These are phyloP conservation scores for Pseudocercospora vitis DNA, from an alignment of 2,329 filamentous ascomycete species.

Conservation along the genomic window DNA sequence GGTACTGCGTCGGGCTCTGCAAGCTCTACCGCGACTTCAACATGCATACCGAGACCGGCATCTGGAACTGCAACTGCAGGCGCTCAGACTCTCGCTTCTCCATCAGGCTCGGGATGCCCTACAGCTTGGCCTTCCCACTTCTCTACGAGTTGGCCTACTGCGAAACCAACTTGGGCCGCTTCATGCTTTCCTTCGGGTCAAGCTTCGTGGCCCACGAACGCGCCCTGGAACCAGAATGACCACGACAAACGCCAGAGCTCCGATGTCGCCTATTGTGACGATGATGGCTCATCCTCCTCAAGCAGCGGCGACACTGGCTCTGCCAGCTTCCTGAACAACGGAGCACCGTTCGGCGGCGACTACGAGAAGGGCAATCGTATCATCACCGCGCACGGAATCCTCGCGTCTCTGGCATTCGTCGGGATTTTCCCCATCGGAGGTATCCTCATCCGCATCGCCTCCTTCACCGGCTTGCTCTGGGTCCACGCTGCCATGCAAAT, in stretches of 20 bases:
- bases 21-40: slow-evolving; percentile 2
- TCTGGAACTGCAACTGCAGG: slow-evolving; percentile 10
- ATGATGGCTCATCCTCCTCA: slow-evolving; percentile 1
- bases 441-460: slow-evolving; percentile 47
- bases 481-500: slow-evolving; percentile 52
- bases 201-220: slow-evolving; percentile 18
- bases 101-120: slow-evolving; percentile 22
- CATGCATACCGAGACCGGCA: slow-evolving; percentile 3
- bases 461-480: slow-evolving; percentile 47
- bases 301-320: slow-evolving; percentile 2
- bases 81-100: slow-evolving; percentile 18
- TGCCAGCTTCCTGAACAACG: slow-evolving; percentile 16
- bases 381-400: slow-evolving; percentile 45
- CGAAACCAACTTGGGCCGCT: slow-evolving; percentile 18
- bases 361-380: slow-evolving; percentile 31
- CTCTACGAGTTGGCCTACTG: slow-evolving; percentile 22
- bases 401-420: slow-evolving; percentile 48
- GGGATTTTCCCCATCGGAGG: slow-evolving; percentile 48
- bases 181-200: slow-evolving; percentile 11
- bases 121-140: slow-evolving; percentile 19
- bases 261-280: slow-evolving; percentile 5
- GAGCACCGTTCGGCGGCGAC: slow-evolving; percentile 22
- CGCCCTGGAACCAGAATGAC: slow-evolving; percentile 12
- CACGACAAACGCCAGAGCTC: not conserved
- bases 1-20: slow-evolving; percentile 12